Evolutionary conservation across 169 alveolate genomes (phyloP).

Genomic region (Cryptosporidium canis): DNA sequence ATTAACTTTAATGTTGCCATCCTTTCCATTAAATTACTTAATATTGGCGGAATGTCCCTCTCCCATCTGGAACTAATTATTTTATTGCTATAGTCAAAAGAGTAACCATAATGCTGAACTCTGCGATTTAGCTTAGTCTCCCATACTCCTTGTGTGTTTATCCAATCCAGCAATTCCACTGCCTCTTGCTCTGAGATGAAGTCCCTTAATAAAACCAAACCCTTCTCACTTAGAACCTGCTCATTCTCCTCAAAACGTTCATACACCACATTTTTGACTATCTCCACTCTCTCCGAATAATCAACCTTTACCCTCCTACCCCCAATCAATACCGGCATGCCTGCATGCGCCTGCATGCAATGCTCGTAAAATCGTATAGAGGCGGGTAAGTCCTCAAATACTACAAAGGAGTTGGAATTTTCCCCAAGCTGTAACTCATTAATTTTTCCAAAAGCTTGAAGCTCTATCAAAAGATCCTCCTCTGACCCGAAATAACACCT

Average conservation of each 20-base stretch:
- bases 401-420: slow-evolving; percentile 21
- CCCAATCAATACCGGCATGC: not conserved
- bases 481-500: not conserved
- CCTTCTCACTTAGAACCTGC: not conserved
- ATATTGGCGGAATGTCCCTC: slow-evolving; percentile 26
- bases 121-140: slow-evolving; percentile 14
- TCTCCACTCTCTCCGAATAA: not conserved
- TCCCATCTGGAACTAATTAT: slow-evolving; percentile 31
- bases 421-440: slow-evolving; percentile 30
- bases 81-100: slow-evolving; percentile 43
- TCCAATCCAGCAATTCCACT: slow-evolving; percentile 14
- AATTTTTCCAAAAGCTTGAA: not conserved
- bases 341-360: slow-evolving; percentile 1
- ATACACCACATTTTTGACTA: not conserved
- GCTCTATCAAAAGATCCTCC: not conserved
- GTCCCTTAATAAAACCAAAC: not conserved
- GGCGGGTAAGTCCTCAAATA: slow-evolving; percentile 8
- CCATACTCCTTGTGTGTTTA: slow-evolving; percentile 24
- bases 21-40: not conserved
- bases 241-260: not conserved
- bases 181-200: slow-evolving; percentile 7
- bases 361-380: slow-evolving; percentile 45
- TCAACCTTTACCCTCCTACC: slow-evolving; percentile 17
- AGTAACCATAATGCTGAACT: slow-evolving; percentile 62
- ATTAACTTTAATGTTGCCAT: not conserved